These are phyloP conservation scores for Chalara sp. DNA, from an alignment of 2,329 filamentous ascomycete species.

Conservation along the genomic window DNA sequence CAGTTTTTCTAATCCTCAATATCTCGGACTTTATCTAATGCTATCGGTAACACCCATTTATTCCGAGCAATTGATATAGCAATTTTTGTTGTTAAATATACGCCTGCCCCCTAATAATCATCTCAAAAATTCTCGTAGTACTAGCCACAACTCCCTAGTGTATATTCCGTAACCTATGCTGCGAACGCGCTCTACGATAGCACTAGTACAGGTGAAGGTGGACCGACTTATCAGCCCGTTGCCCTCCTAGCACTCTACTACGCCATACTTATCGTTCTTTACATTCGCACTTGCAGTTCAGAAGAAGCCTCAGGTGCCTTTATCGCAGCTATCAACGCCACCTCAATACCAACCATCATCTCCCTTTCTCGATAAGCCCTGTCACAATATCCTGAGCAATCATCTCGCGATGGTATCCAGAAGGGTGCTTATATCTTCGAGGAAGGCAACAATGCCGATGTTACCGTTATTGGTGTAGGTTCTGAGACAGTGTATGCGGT, in stretches of 20 bases:
- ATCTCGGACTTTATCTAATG: too few species aligned
- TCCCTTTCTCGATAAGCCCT: constrained; percentile 39
- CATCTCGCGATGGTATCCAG: constrained; percentile 34
- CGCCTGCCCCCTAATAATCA: too few species aligned
- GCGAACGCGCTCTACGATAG: constrained; percentile 27
- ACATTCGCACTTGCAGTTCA: constrained; percentile 50
- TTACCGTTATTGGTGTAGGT: constrained; percentile 37
- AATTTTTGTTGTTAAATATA: too few species aligned
- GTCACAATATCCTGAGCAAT: constrained; percentile 30
- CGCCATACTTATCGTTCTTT: constrained; percentile 54
- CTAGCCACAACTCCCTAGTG: too few species aligned
- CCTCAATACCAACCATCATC: constrained; percentile 38
- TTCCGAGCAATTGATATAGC: too few species aligned
- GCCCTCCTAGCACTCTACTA: constrained; percentile 48
- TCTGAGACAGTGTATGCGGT: constrained; percentile 36
- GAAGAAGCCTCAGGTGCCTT: constrained; percentile 51
- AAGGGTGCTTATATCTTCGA: constrained; percentile 40
- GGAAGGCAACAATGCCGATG: constrained; percentile 37
- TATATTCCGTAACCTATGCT: too few species aligned
- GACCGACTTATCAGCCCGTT: constrained; percentile 55
- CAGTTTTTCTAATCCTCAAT: too few species aligned
- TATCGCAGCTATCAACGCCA: constrained; percentile 36
- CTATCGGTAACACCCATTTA: too few species aligned
- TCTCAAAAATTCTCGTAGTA: too few species aligned
- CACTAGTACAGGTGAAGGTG: constrained; percentile 52